Conservation (phyloP, 257 asterid genomes). For the Nicotiana otophora region DNA sequence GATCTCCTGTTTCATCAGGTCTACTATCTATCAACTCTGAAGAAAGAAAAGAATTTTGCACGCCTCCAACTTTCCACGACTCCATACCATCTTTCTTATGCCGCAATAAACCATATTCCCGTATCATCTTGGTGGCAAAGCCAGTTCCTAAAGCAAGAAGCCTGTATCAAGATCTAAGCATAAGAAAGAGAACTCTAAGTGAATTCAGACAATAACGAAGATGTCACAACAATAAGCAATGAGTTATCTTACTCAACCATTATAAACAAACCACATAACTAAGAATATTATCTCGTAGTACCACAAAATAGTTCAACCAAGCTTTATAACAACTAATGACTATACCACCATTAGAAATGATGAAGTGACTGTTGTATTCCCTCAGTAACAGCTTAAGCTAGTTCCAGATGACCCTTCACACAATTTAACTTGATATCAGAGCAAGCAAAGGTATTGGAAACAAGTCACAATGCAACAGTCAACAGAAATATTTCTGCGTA, state of each 20-base stretch:
- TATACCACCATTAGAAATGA: not conserved
- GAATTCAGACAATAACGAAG: constrained; percentile 12
- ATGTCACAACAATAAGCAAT: constrained; percentile 15
- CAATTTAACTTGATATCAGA: not conserved
- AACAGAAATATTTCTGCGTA: not conserved
- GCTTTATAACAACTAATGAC: not conserved
- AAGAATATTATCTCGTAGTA: not conserved
- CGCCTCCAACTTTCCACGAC: constrained; percentile 33
- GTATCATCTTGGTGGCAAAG: constrained; percentile 70
- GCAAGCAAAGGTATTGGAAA: not conserved
- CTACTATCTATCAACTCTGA: constrained; percentile 35
- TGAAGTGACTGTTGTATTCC: not conserved
- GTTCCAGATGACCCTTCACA: not conserved
- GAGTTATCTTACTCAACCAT: not conserved
- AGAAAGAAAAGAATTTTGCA: constrained; percentile 26
- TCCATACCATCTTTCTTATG: constrained; percentile 45
- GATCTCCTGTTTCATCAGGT: constrained; percentile 32
- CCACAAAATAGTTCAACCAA: not conserved
- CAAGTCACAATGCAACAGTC: not conserved
- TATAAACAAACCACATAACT: not conserved
- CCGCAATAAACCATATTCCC: constrained; percentile 61
- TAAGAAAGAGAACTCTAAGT: constrained; percentile 14
- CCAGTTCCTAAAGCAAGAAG: constrained; percentile 80
- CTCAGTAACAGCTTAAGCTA: not conserved
- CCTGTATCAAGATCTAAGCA: constrained; percentile 51